Conservation (phyloP, 2,329 filamentous ascomycete species). For the Ceratocystis destructans region DNA sequence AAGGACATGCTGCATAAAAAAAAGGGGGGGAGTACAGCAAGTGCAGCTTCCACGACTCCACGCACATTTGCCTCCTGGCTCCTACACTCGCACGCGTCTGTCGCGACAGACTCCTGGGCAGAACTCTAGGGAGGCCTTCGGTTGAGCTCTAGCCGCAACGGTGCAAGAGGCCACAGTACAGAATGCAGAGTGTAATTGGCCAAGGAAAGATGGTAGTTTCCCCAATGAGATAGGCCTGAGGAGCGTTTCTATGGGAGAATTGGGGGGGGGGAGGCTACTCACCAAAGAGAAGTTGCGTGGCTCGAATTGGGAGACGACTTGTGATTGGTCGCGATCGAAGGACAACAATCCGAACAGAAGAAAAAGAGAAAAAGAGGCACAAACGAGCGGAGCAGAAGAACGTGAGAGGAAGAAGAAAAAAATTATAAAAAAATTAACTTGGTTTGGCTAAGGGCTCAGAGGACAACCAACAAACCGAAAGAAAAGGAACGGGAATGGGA, state of each 20-base stretch:
- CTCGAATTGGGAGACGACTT: neutral
- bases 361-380: slow-evolving; percentile 1
- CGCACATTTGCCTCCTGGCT: neutral
- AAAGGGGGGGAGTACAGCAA: slow-evolving; percentile 12
- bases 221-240: neutral
- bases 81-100: neutral
- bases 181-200: neutral
- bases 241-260: neutral
- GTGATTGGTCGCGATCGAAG: slow-evolving; percentile 5
- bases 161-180: neutral
- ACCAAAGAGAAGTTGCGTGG: slow-evolving; percentile 13
- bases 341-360: slow-evolving; percentile 6
- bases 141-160: too few species aligned
- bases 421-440: slow-evolving; percentile 18
- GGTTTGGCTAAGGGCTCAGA: slow-evolving; percentile 6
- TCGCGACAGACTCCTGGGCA: neutral
- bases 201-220: neutral
- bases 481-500: slow-evolving; percentile 7
- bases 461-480: slow-evolving; percentile 14
- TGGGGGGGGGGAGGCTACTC: neutral
- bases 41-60: slow-evolving; percentile 10
- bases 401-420: slow-evolving; percentile 12
- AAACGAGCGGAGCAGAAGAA: slow-evolving; percentile 18
- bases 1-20: slow-evolving; percentile 11
- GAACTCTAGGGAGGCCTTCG: too few species aligned